Evolutionary conservation across 1,139 yeast genomes (phyloP), one percentile per base, ranked within the genome.

Genomic region (Yarrowia galli): DNA sequence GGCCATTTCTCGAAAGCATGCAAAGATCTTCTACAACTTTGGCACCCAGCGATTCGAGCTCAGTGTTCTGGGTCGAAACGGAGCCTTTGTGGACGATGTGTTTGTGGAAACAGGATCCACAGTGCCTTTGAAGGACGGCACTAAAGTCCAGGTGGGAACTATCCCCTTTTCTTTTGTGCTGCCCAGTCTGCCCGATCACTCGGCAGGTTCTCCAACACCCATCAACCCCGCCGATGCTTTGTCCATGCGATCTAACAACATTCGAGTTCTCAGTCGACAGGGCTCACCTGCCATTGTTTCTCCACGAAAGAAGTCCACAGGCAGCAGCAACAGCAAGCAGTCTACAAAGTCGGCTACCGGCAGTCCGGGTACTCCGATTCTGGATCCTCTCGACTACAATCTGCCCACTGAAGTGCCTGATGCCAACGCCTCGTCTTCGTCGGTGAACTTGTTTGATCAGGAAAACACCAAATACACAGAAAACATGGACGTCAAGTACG

Each of bases 21-120:
- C 98, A 6, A 92, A 91, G 77, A 92, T 95, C 23, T 93, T 92
- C 76, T 95, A 93, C 79, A 93, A 95, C 76, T 95, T 95, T 79
- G 98, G 97, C 7, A 91, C 96, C 7, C 98, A 92, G 75, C 80
- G 96, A 72, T 95, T 93, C 75, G 98, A 93, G 78, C 79, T 95
- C 53, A 89, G 96, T 13, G 92, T 95, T 4, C 82, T 92, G 72
- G 99, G 99, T 25, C 84, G 97, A 73, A 95, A 95, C 76, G 99
- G 99, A 42, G 98, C 98, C 0, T 95, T 93, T 81, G 97, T 95
- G 3, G 95, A 93, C 77, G 97, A 92, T 73, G 82, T 82, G 40
- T 95, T 92, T 77, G 89, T 93, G 15, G 97, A 91, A 75, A 87
- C 90, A 70, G 98, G 97, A 13, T 87, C 91, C 56, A 93, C 98